Percentiles rank a stretch among this genome's conserved stretches.
Evolutionary conservation across 177 flowering plant species (phyloP).

Genomic region (Vitis hybrid): DNA sequence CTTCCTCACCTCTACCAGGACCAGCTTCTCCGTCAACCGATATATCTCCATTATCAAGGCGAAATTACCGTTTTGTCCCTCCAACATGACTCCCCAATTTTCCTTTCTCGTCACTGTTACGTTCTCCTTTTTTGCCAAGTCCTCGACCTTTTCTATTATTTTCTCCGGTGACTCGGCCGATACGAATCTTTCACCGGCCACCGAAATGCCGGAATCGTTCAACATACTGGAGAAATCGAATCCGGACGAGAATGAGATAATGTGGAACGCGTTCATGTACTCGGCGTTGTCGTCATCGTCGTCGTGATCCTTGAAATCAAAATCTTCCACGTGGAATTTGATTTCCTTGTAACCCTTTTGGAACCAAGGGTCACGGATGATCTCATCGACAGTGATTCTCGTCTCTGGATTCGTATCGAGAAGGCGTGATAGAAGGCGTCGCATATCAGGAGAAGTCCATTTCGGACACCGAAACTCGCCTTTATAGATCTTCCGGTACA

Average conservation of each 20-base stretch:
- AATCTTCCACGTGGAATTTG: constrained; percentile 21
- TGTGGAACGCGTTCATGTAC: constrained; percentile 51
- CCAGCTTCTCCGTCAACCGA: constrained; percentile 57
- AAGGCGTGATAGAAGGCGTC: constrained; percentile 37
- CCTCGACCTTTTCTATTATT: constrained; percentile 36
- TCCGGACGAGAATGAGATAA: constrained; percentile 56
- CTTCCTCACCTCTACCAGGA: constrained; percentile 49
- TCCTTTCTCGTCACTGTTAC: constrained; percentile 26
- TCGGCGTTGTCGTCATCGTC: constrained; percentile 4
- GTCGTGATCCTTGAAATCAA: constrained; percentile 6
- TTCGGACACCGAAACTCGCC: constrained; percentile 63
- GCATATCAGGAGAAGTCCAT: constrained; percentile 59
- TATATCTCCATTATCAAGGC: constrained; percentile 25
- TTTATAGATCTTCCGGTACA: constrained; percentile 60
- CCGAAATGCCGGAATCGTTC: constrained; percentile 7
- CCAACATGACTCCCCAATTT: constrained; percentile 33
- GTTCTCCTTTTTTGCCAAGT: constrained; percentile 28
- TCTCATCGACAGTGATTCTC: constrained; percentile 52
- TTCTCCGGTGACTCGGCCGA: constrained; percentile 43
- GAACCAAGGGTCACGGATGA: constrained; percentile 56
- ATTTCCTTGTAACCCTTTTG: constrained; percentile 28
- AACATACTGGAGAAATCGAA: constrained; percentile 49
- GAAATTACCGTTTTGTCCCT: constrained; percentile 49
- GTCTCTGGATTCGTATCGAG: constrained; percentile 58
- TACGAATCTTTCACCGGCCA: constrained; percentile 31